A percentile compares a stretch with the other conserved stretches of the same genome.
Evolutionary conservation across 352 stramenopile genomes (phyloP).

Genomic region (Phytophthora colocasiae): DNA sequence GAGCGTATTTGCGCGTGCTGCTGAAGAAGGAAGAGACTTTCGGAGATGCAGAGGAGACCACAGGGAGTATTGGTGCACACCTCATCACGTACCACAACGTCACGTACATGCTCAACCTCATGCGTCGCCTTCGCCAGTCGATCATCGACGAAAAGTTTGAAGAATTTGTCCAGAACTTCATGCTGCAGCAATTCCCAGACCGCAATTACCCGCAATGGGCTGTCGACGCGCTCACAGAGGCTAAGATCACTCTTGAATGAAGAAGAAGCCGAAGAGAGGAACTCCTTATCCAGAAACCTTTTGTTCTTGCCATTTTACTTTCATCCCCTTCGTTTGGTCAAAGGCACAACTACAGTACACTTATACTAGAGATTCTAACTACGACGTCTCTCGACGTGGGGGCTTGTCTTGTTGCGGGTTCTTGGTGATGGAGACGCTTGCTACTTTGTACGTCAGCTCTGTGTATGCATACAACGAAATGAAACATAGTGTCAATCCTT

Average conservation of each 20-base stretch:
- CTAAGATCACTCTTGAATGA: conserved; percentile 52
- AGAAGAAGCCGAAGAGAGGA: background rate
- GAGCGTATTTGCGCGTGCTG: conserved; percentile 72
- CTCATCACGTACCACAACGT: conserved; percentile 88
- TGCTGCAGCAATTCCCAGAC: conserved; percentile 73
- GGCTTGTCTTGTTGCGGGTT: conserved; percentile 26
- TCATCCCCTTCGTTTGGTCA: conserved; percentile 25
- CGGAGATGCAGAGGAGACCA: conserved; percentile 31
- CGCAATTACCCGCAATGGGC: conserved; percentile 70
- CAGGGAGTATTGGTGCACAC: conserved; percentile 60
- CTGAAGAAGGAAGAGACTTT: conserved; percentile 76
- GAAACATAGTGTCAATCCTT: conserved; percentile 3
- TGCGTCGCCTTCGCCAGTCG: conserved; percentile 70
- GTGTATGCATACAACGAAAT: conserved; percentile 29
- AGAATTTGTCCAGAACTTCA: conserved; percentile 79
- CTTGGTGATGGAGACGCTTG: conserved; percentile 37
- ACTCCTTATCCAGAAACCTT: conserved; percentile 23
- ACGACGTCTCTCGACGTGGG: conserved; percentile 23
- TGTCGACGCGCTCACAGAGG: conserved; percentile 69
- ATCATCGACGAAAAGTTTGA: conserved; percentile 82
- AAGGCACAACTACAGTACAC: conserved; percentile 28
- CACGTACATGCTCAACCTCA: conserved; percentile 85
- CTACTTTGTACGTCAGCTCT: conserved; percentile 32
- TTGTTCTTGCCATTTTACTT: conserved; percentile 34
- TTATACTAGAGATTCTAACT: conserved; percentile 36